A percentile compares a stretch with the other conserved stretches of the same genome.
These are phyloP conservation scores for Aspergillus coremiiformis DNA, from an alignment of 495 filamentous ascomycete species.

Conservation along the genomic window DNA sequence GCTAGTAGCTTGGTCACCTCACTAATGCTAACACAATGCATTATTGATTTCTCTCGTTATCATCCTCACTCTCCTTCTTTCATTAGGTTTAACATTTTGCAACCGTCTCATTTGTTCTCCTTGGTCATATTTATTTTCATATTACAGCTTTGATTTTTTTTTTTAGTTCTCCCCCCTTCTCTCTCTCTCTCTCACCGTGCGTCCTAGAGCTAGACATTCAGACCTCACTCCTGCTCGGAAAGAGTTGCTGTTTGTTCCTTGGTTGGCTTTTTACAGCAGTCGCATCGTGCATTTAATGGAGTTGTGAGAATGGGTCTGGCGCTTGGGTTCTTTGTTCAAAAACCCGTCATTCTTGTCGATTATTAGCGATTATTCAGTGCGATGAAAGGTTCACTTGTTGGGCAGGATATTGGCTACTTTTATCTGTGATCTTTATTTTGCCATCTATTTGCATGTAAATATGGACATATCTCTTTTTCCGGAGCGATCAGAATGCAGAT, in stretches of 20 bases:
- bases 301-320: constrained; percentile 15
- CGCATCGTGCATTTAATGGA: constrained; percentile 12
- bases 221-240: constrained; percentile 4
- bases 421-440: not conserved
- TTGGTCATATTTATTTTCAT: constrained; percentile 3
- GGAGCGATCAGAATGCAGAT: constrained; percentile 1
- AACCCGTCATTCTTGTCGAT: constrained; percentile 2
- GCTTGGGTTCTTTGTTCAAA: constrained; percentile 1
- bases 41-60: constrained; percentile 8
- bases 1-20: constrained; percentile 23
- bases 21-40: constrained; percentile 22
- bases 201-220: constrained; percentile 21
- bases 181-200: constrained; percentile 4
- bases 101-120: constrained; percentile 1
- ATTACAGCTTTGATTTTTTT: not conserved
- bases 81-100: constrained; percentile 3
- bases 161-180: not conserved
- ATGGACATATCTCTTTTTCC: not conserved
- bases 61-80: not conserved
- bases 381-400: constrained; percentile 1
- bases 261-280: not conserved
- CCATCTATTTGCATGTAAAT: constrained; percentile 7
- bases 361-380: not conserved
- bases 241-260: constrained; percentile 4
- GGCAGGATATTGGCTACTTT: not conserved